Conservation (phyloP, 176 grass and related monocot species). For the Musa acuminata region DNA sequence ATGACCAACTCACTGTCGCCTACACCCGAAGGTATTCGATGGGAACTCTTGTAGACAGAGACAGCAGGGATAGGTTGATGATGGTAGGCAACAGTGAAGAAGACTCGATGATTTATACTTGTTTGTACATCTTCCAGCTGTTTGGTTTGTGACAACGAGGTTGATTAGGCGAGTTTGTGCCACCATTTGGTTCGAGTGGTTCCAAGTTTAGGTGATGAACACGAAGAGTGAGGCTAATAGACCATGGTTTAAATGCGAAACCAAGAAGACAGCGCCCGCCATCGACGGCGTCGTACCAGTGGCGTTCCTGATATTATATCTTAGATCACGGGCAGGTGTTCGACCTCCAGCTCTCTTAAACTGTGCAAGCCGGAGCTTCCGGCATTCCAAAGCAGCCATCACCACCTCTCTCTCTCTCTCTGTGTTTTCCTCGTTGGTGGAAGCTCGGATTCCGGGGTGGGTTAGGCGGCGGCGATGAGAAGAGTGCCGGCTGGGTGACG, state of each 20-base stretch:
- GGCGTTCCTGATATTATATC: background rate
- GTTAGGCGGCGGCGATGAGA: background rate
- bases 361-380: background rate
- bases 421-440: too few species aligned
- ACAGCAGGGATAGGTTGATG: background rate
- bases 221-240: background rate
- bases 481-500: background rate
- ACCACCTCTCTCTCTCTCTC: background rate
- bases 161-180: background rate
- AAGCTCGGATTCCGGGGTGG: too few species aligned
- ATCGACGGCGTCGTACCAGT: background rate
- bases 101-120: background rate
- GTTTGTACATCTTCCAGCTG: background rate
- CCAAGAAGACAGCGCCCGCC: conserved; percentile 1
- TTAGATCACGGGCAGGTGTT: background rate
- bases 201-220: background rate
- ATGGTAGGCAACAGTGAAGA: background rate
- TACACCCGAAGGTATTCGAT: too few species aligned
- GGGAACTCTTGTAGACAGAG: background rate
- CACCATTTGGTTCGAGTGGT: too few species aligned
- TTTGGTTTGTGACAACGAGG: background rate
- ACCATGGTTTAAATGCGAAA: background rate
- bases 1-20: too few species aligned
- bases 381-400: background rate
- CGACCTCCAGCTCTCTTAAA: background rate